Base-by-base conservation (phyloP, 306 rosid species). In the Citrullus amarus region DNA sequence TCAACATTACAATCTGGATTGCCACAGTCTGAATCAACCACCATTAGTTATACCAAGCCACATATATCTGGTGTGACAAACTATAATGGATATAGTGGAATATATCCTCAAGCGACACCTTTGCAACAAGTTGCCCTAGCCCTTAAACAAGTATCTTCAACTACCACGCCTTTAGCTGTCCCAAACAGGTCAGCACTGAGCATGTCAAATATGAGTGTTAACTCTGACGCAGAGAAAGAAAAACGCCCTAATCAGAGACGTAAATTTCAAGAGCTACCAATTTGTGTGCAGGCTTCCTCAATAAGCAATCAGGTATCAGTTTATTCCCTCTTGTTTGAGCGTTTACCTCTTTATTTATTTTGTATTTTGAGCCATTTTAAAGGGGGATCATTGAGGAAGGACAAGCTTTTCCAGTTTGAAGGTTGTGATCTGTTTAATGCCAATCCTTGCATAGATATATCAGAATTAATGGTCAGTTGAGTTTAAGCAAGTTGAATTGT, bases 101-200 rank as follows among this genome's bases (percentile, higher is more conserved):
- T 95, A 86, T 95, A 95, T 89, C 97, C 99, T 76, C 97, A 90
- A 82, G 97, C 92, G 69, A 92, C 99, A 68, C 91, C 99, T 38
- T 71, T 95, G 88, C 97, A 95, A 77, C 99, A 95, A 84, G 99
- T 95, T 79, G 97, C 99, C 74, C 91, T 87, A 76, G 99, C 93
- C 79, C 91, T 95, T 79, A 87, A 89, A 85, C 93, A 89, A 76
- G 77, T 91, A 22, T 88, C 96, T 50, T 84, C 85, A 72, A 90
- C 93, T 39, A 79, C 83, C 30, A 83, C 88, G 28, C 81, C 97
- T 79, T 81, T 88, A 46, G 82, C 87, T 83, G 83, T 87, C 67
- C 89, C 92, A 59, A 75, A 89, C 84, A 81, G 87, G 69, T 80
- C 87, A 46, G 82, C 83, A 17, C 70, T 87, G 65, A 82, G 80